phyloP scores from a whole-genome alignment of 495 filamentous ascomycete species.

The Friedmanniomyces simplex region DNA sequence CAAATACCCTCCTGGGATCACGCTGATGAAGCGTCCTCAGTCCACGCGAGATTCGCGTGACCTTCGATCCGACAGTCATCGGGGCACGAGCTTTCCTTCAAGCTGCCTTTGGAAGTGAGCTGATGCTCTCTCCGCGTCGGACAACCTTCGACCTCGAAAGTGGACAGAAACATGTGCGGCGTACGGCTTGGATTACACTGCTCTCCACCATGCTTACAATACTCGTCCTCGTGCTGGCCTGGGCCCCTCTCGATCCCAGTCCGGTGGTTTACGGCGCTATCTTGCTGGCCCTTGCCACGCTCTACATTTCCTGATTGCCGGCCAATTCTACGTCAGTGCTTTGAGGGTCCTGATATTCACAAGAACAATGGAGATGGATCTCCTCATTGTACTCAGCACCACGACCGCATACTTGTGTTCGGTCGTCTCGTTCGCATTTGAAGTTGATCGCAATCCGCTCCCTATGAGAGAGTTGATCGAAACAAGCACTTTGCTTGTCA shows the following conservation, averaged over 20 bases:
- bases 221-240: conserved; percentile 64
- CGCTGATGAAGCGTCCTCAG: conserved; percentile 24
- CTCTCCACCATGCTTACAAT: conserved; percentile 53
- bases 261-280: conserved; percentile 41
- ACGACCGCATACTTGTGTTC: conserved; percentile 67
- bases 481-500: conserved; percentile 67
- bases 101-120: conserved; percentile 29
- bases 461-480: conserved; percentile 60
- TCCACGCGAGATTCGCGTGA: conserved; percentile 39
- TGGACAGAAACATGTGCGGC: conserved; percentile 50
- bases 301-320: conserved; percentile 53
- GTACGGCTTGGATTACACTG: conserved; percentile 47
- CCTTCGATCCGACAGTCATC: conserved; percentile 44
- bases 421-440: conserved; percentile 53
- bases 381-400: conserved; percentile 64
- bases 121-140: conserved; percentile 38
- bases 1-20: conserved; percentile 6
- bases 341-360: conserved; percentile 53
- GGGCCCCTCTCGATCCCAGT: conserved; percentile 45
- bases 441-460: conserved; percentile 39
- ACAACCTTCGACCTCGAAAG: conserved; percentile 40
- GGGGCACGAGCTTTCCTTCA: conserved; percentile 48
- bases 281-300: conserved; percentile 56
- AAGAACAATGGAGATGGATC: conserved; percentile 64
- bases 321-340: conserved; percentile 59